A percentile compares a stretch with the other conserved stretches of the same genome.
phyloP scores from a whole-genome alignment of 2,329 filamentous ascomycete genomes.

The Ramularia collo-cygni region DNA sequence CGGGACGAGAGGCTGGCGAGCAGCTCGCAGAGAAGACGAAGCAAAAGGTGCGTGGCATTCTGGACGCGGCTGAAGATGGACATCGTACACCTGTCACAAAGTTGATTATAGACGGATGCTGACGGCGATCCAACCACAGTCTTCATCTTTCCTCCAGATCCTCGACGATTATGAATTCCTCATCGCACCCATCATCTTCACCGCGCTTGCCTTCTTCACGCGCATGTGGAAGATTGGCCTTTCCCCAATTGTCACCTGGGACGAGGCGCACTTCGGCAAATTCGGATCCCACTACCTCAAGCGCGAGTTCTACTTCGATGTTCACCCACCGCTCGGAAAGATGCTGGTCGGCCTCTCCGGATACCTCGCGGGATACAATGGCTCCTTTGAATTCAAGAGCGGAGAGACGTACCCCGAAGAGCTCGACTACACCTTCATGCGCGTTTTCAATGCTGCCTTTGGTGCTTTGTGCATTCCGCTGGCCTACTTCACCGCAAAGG shows the following conservation, averaged over 20 bases:
- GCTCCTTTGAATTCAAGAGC: constrained; percentile 98
- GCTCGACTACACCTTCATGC: constrained; percentile 97
- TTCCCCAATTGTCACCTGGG: constrained; percentile 68
- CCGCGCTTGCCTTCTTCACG: constrained; percentile 57
- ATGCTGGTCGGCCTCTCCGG: constrained; percentile 96
- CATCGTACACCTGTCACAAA: too few species aligned
- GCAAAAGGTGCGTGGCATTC: constrained; percentile 40
- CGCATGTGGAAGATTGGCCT: constrained; percentile 62
- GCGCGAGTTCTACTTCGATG: constrained; percentile 98
- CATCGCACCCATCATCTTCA: constrained; percentile 58
- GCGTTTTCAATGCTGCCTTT: constrained; percentile 92
- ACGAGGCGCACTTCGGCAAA: constrained; percentile 82
- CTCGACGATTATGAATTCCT: constrained; percentile 58
- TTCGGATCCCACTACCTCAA: constrained; percentile 99
- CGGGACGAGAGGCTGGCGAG: constrained; percentile 21
- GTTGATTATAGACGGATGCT: background rate
- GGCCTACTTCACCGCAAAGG: constrained; percentile 90
- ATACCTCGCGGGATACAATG: constrained; percentile 95
- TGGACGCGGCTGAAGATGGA: too few species aligned
- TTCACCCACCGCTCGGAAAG: constrained; percentile 93
- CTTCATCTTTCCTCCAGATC: constrained; percentile 53
- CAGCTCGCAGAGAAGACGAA: constrained; percentile 40
- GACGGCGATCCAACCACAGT: constrained; percentile 10
- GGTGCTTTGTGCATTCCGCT: constrained; percentile 87
- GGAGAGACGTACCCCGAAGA: constrained; percentile 91